phyloP scores from a whole-genome alignment of 306 rosid species.

The Betula pendula region DNA sequence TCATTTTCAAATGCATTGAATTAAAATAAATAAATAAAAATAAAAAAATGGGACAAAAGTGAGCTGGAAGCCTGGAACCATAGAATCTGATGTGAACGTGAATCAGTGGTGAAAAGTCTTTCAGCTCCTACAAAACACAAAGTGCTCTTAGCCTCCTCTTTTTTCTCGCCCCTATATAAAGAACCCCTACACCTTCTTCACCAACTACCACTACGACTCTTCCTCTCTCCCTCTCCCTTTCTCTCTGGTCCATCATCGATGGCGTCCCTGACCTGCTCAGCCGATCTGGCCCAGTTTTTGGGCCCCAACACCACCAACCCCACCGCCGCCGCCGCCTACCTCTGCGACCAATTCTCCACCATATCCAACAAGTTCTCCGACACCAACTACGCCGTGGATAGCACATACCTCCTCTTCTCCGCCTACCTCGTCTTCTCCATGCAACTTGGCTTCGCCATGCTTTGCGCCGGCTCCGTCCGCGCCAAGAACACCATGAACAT shows the following conservation, averaged over 20 bases:
- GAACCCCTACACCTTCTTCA: neutral
- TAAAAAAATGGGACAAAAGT: no score
- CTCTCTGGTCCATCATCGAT: constrained; percentile 7
- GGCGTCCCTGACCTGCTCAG: constrained; percentile 43
- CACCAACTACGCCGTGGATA: constrained; percentile 59
- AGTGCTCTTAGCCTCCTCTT: no score
- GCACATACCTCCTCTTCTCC: constrained; percentile 84
- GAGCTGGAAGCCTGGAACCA: no score
- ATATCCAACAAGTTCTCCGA: constrained; percentile 42
- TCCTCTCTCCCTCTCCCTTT: neutral
- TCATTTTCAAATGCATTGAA: no score
- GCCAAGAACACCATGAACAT: constrained; percentile 99
- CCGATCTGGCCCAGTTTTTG: constrained; percentile 40
- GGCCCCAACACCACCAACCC: constrained; percentile 66
- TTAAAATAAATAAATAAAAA: neutral
- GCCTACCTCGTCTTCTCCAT: constrained; percentile 96
- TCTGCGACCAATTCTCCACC: constrained; percentile 50
- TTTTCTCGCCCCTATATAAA: neutral
- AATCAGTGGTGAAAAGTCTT: no score
- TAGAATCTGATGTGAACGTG: no score
- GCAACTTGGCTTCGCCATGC: constrained; percentile 99
- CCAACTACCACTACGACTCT: no score
- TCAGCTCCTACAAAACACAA: no score
- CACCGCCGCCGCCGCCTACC: constrained; percentile 53
- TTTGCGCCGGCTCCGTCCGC: constrained; percentile 97